Conservation (phyloP, 805 yeast species). For the Cyberlindnera mycetangii region DNA sequence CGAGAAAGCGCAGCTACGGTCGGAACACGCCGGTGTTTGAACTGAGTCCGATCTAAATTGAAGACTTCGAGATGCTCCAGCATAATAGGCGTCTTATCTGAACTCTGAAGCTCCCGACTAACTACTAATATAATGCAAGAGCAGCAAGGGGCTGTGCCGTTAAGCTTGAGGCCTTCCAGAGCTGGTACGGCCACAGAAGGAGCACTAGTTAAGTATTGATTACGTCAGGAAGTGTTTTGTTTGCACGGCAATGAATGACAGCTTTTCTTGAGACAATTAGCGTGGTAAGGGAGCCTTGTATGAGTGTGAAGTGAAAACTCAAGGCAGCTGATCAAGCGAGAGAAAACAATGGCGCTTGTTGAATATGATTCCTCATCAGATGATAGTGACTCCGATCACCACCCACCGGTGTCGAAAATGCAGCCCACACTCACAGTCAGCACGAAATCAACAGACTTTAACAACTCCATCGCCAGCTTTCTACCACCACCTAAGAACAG, state of each 20-base stretch:
- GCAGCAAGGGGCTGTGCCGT: neutral
- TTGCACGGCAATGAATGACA: neutral
- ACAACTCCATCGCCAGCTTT: slow-evolving; percentile 23
- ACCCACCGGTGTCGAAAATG: neutral
- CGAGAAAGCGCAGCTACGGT: too few species aligned
- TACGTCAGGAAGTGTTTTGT: neutral
- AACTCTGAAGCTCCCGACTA: too few species aligned
- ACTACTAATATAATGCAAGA: too few species aligned
- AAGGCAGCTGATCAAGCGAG: too few species aligned
- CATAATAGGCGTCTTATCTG: too few species aligned
- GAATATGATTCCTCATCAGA: slow-evolving; percentile 19
- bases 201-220: neutral
- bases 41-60: too few species aligned
- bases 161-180: neutral
- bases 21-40: too few species aligned
- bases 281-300: too few species aligned
- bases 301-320: too few species aligned
- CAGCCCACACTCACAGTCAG: neutral
- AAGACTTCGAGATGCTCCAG: too few species aligned
- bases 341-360: slow-evolving; percentile 21
- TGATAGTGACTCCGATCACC: slow-evolving; percentile 13
- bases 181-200: slow-evolving; percentile 5
- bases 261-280: too few species aligned
- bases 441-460: neutral
- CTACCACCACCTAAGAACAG: slow-evolving; percentile 26